Conservation (phyloP, 1,139 yeast genomes). For the Chernovozyma sophiae-reginae region DNA sequence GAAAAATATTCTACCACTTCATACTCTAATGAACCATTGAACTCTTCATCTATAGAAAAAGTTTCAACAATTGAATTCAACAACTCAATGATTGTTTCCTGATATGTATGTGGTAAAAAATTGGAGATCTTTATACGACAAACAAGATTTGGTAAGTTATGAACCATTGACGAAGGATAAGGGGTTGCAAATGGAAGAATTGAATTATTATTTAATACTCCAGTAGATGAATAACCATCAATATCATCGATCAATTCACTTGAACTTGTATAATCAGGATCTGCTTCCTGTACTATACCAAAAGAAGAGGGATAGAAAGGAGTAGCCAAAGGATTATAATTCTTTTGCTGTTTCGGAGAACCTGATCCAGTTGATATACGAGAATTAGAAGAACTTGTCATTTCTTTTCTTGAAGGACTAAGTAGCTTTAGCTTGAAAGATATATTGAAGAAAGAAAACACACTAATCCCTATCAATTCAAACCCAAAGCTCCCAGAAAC, state of each 20-base stretch:
- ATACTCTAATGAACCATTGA: background rate
- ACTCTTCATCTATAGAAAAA: background rate
- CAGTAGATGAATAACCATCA: background rate
- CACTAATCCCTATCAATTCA: too few relatives aligned
- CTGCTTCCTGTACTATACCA: background rate
- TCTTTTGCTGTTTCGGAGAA: background rate
- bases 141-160: background rate
- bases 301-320: slow-evolving; percentile 5
- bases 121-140: slow-evolving; percentile 2
- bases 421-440: too few relatives aligned
- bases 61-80: slow-evolving; percentile 1
- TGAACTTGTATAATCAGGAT: background rate
- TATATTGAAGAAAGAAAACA: too few relatives aligned
- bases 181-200: background rate
- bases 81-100: slow-evolving; percentile 1
- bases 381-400: background rate
- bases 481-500: too few relatives aligned
- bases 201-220: background rate
- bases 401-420: too few relatives aligned
- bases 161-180: background rate
- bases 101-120: background rate
- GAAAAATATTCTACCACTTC: background rate
- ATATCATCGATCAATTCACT: background rate
- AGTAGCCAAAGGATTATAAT: slow-evolving; percentile 3
- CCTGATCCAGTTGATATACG: slow-evolving; percentile 1